A percentile compares a stretch with the other conserved stretches of the same genome.
Evolutionary conservation across 352 stramenopile genomes (phyloP).

Genomic region (Globisporangium barbulae): DNA sequence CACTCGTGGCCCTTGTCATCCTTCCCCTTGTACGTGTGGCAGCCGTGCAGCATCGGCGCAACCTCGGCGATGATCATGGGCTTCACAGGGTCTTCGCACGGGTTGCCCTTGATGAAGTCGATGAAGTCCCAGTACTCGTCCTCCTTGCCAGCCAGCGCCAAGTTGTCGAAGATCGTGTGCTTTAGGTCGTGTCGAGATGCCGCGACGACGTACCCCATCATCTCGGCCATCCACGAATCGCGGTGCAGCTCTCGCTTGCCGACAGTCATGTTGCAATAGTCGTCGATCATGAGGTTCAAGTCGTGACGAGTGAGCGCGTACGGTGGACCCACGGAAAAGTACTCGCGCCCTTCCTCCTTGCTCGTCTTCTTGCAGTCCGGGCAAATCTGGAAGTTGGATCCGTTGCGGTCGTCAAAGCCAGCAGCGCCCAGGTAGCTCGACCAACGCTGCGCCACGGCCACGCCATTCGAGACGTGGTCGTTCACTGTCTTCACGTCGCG

Average conservation of each 20-base stretch:
- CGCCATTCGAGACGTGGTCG: slow-evolving; percentile 36
- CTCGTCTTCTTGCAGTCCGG: slow-evolving; percentile 45
- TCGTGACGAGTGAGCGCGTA: slow-evolving; percentile 59
- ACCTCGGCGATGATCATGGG: slow-evolving; percentile 45
- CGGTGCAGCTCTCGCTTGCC: slow-evolving; percentile 37
- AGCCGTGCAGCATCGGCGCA: slow-evolving; percentile 44
- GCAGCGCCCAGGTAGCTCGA: slow-evolving; percentile 28
- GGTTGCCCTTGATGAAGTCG: slow-evolving; percentile 52
- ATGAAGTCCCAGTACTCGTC: slow-evolving; percentile 66
- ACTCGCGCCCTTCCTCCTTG: slow-evolving; percentile 40
- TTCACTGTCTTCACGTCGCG: slow-evolving; percentile 31
- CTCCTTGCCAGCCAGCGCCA: slow-evolving; percentile 47
- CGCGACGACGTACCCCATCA: slow-evolving; percentile 58
- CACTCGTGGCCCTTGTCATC: slow-evolving; percentile 52
- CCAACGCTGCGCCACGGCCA: slow-evolving; percentile 60
- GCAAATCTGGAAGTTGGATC: slow-evolving; percentile 37
- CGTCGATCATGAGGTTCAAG: slow-evolving; percentile 46
- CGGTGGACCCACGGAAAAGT: slow-evolving; percentile 51
- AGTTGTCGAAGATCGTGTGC: slow-evolving; percentile 72
- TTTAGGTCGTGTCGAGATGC: slow-evolving; percentile 64
- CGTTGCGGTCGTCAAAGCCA: slow-evolving; percentile 33
- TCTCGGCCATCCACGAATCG: slow-evolving; percentile 42
- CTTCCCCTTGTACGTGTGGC: slow-evolving; percentile 34
- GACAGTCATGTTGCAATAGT: slow-evolving; percentile 66
- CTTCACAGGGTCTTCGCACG: slow-evolving; percentile 42